Conservation (phyloP, 495 filamentous ascomycete genomes). For the Penicillium mononematosum region DNA sequence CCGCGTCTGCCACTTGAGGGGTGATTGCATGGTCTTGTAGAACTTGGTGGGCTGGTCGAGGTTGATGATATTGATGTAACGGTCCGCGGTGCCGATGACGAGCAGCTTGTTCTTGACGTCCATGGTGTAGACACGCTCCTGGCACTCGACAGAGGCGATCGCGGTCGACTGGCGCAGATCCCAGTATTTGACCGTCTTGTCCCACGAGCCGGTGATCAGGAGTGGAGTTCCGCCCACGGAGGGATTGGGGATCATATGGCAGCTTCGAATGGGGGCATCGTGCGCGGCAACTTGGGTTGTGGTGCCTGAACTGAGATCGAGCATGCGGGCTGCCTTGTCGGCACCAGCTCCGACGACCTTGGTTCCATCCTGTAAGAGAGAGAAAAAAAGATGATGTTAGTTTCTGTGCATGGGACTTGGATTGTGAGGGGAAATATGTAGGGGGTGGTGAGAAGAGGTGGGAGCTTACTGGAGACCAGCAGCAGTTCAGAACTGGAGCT, state of each 20-base stretch:
- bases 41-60: constrained; percentile 73
- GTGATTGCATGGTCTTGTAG: constrained; percentile 80
- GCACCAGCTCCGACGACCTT: constrained; percentile 82
- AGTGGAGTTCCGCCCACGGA: constrained; percentile 54
- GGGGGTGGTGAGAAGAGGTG: not conserved
- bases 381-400: constrained; percentile 12
- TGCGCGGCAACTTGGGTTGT: constrained; percentile 70
- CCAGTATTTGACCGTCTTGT: constrained; percentile 96
- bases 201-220: constrained; percentile 89
- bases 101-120: constrained; percentile 77
- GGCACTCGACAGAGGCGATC: constrained; percentile 62
- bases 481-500: constrained; percentile 71
- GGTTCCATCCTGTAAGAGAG: constrained; percentile 54
- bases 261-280: constrained; percentile 74
- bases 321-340: constrained; percentile 77
- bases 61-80: constrained; percentile 84
- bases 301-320: constrained; percentile 64
- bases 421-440: not conserved
- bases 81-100: constrained; percentile 81
- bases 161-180: constrained; percentile 69
- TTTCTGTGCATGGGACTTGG: not conserved
- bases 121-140: constrained; percentile 85
- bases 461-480: constrained; percentile 77
- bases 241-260: constrained; percentile 66
- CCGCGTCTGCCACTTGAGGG: constrained; percentile 85